Percentiles rank a stretch among this genome's conserved stretches.
Evolutionary conservation across 83 land plant species (phyloP).

Genomic region (Diphasiastrum complanatum): DNA sequence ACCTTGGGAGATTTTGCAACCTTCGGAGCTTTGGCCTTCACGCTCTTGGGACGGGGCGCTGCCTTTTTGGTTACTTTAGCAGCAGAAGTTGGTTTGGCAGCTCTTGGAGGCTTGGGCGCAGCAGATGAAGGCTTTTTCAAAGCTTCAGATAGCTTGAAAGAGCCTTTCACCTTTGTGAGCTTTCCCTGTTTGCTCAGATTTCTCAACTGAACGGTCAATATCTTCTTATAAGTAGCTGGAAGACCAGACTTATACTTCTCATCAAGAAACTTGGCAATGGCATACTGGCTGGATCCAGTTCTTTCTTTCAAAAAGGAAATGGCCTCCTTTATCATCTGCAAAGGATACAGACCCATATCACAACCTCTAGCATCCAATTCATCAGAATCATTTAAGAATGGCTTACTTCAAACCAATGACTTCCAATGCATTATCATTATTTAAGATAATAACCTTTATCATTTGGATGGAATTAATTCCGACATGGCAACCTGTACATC

Average conservation of each 20-base stretch:
- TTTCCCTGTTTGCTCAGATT: slow-evolving; percentile 47
- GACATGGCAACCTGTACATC: too few species aligned
- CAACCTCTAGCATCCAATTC: neutral
- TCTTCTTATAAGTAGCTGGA: slow-evolving; percentile 64
- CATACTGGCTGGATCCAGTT: slow-evolving; percentile 73
- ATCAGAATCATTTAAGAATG: too few species aligned
- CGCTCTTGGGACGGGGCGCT: slow-evolving; percentile 23
- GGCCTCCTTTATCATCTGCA: slow-evolving; percentile 86
- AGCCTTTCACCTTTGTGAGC: slow-evolving; percentile 69
- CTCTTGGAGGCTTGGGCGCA: slow-evolving; percentile 11
- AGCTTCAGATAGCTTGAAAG: slow-evolving; percentile 66
- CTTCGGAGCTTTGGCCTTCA: too few species aligned
- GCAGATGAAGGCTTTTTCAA: slow-evolving; percentile 30
- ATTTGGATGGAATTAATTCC: too few species aligned
- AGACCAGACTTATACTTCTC: slow-evolving; percentile 61
- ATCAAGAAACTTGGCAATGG: slow-evolving; percentile 84
- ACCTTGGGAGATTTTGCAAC: too few species aligned
- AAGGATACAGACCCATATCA: neutral
- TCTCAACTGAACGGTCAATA: slow-evolving; percentile 51
- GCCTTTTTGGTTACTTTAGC: slow-evolving; percentile 7
- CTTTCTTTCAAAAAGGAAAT: slow-evolving; percentile 58
- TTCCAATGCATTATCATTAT: too few species aligned
- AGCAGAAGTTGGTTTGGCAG: slow-evolving; percentile 15
- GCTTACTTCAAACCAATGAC: too few species aligned
- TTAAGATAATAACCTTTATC: too few species aligned